Evolutionary conservation across 805 yeast species (phyloP).

Genomic region (Kluyveromyces nonfermentans): DNA sequence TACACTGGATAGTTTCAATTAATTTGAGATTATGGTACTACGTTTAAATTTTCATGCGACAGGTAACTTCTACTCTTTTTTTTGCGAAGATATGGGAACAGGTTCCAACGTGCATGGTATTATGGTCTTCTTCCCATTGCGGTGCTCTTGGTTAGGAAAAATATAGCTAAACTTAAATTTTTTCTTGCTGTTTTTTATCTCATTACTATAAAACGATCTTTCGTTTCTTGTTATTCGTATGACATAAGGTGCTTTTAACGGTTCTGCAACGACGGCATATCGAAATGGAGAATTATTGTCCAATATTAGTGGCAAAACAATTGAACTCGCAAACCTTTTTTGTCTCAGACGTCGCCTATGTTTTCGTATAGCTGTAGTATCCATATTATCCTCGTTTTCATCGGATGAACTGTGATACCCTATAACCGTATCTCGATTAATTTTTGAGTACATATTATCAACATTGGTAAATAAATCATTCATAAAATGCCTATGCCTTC

Average conservation of each 20-base stretch:
- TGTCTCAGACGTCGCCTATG: slow-evolving; percentile 12
- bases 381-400: slow-evolving; percentile 22
- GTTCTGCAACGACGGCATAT: slow-evolving; percentile 25
- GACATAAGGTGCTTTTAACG: slow-evolving; percentile 21
- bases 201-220: slow-evolving; percentile 1
- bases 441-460: slow-evolving; percentile 13
- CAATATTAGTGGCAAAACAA: slow-evolving; percentile 15
- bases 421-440: slow-evolving; percentile 15
- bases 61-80: neutral
- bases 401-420: slow-evolving; percentile 26
- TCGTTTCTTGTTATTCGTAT: slow-evolving; percentile 16
- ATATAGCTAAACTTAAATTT: neutral
- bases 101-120: neutral
- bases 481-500: slow-evolving; percentile 10
- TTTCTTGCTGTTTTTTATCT: neutral
- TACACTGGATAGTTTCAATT: no score
- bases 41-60: neutral
- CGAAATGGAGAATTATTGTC: slow-evolving; percentile 2
- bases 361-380: slow-evolving; percentile 11
- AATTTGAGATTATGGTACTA: no score
- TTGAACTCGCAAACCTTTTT: slow-evolving; percentile 16
- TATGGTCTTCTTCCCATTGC: neutral
- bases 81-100: neutral
- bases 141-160: slow-evolving; percentile 1
- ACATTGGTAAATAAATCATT: slow-evolving; percentile 13